These are phyloP conservation scores for Ogataea saltuana DNA, from an alignment of 805 yeast species.

Conservation along the genomic window DNA sequence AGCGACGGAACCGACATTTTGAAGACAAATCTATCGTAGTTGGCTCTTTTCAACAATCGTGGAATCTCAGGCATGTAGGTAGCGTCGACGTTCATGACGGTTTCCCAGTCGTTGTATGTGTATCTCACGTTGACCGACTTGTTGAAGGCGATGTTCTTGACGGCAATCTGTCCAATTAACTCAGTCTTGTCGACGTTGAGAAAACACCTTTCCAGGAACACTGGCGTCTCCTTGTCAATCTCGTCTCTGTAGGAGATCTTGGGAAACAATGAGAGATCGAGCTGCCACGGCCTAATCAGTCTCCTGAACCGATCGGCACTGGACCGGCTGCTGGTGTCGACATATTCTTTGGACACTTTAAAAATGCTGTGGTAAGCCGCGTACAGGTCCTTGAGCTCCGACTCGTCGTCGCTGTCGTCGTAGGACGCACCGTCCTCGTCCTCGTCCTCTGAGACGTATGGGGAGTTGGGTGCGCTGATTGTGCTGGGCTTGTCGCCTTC, in stretches of 20 bases:
- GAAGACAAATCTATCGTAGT: conserved; percentile 73
- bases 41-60: conserved; percentile 45
- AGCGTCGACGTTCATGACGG: conserved; percentile 70
- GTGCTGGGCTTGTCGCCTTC: conserved; percentile 75
- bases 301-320: conserved; percentile 25
- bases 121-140: conserved; percentile 72
- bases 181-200: conserved; percentile 57
- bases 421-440: conserved; percentile 31
- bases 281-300: conserved; percentile 43
- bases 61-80: conserved; percentile 58
- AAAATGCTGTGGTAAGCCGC: conserved; percentile 17
- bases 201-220: conserved; percentile 66
- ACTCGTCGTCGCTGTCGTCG: conserved; percentile 25
- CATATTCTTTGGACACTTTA: conserved; percentile 22
- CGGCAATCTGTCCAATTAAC: conserved; percentile 75
- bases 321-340: conserved; percentile 14
- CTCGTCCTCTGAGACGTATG: conserved; percentile 39
- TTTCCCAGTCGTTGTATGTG: conserved; percentile 77
- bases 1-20: conserved; percentile 51
- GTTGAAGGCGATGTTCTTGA: conserved; percentile 67
- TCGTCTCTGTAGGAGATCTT: conserved; percentile 45
- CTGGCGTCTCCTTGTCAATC: conserved; percentile 43
- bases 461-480: conserved; percentile 68
- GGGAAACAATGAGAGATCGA: conserved; percentile 44
- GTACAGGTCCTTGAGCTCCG: conserved; percentile 11